Evolutionary conservation across 805 yeast genomes (phyloP), one percentile per base, ranked within the genome.

Genomic region (Henningerozyma blattae): DNA sequence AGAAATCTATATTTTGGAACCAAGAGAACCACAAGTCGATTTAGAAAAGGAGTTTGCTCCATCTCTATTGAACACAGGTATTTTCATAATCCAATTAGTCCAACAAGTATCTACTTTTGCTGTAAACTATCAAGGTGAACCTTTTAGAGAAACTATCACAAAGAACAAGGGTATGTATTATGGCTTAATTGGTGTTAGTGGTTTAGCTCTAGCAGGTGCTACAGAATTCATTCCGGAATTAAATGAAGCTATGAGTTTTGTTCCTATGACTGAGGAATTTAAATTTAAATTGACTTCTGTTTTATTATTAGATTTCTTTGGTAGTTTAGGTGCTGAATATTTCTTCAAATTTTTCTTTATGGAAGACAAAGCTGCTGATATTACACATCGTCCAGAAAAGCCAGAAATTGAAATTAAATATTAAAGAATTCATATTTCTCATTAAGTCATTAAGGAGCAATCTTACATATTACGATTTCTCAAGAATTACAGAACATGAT

Each of bases 91-190:
- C 37, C 96, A 87, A 59, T 70, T 91, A 50, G 89, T 94, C 15
- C 97, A 91, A 65, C 95, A 91, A 60, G 94, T 91, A 34, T 84
- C 96, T 13, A 91, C 98, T 0, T 91, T 87, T 66, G 95, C 95
- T 15, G 95, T 91, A 38, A 91, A 91, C 63, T 91, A 91, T 61
- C 94, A 85, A 64, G 98, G 98, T 35, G 77, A 81, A 46, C 98
- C 98, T 36, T 91, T 91, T 66, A 79, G 94, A 58, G 95, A 91
- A 62, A 75, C 84, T 37, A 80, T 91, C 48, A 67, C 66, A 34
- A 94, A 81, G 58, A 91, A 91, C 63, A 82, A 78, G 61, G 97
- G 96, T 44, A 91, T 91, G 97, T 89, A 80, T 63, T 89, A 84
- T 47, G 98, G 98, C 17, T 68, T 91, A 37, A 54, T 89, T 25